Evolutionary conservation across 495 filamentous ascomycete genomes (phyloP).

Genomic region (Bacidia gigantensis): DNA sequence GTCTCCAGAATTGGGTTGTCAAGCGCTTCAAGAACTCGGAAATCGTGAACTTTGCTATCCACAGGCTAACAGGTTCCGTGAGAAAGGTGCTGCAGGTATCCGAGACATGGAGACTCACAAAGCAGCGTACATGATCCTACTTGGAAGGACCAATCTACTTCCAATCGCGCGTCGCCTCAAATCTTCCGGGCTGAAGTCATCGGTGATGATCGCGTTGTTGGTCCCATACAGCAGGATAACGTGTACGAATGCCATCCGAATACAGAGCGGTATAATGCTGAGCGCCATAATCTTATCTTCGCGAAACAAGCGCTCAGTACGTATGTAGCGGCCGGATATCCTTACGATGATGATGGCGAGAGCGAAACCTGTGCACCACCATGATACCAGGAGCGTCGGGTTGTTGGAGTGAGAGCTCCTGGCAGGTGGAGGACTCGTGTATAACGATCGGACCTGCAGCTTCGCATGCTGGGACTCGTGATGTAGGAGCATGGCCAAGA

Average conservation of each 20-base stretch:
- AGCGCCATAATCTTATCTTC: slow-evolving; percentile 80
- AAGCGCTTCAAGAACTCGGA: slow-evolving; percentile 82
- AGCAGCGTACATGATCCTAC: slow-evolving; percentile 42
- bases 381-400: slow-evolving; percentile 75
- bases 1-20: slow-evolving; percentile 52
- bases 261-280: slow-evolving; percentile 63
- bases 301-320: slow-evolving; percentile 65
- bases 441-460: slow-evolving; percentile 31
- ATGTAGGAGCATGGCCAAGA: slow-evolving; percentile 16
- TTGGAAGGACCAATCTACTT: slow-evolving; percentile 38
- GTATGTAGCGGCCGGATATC: slow-evolving; percentile 61
- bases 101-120: slow-evolving; percentile 32
- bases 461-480: not conserved
- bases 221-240: slow-evolving; percentile 72
- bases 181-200: slow-evolving; percentile 27
- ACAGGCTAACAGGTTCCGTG: slow-evolving; percentile 44
- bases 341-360: slow-evolving; percentile 67
- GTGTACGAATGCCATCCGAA: slow-evolving; percentile 79
- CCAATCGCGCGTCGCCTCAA: slow-evolving; percentile 34
- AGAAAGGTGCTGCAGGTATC: slow-evolving; percentile 5
- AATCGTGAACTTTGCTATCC: slow-evolving; percentile 82
- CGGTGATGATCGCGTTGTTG: slow-evolving; percentile 50
- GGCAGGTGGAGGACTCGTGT: slow-evolving; percentile 44
- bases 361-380: slow-evolving; percentile 84
- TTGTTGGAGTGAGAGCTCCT: slow-evolving; percentile 44